Evolutionary conservation across 2,329 filamentous ascomycete genomes (phyloP).

Genomic region (Aspergillus pseudoterreus): DNA sequence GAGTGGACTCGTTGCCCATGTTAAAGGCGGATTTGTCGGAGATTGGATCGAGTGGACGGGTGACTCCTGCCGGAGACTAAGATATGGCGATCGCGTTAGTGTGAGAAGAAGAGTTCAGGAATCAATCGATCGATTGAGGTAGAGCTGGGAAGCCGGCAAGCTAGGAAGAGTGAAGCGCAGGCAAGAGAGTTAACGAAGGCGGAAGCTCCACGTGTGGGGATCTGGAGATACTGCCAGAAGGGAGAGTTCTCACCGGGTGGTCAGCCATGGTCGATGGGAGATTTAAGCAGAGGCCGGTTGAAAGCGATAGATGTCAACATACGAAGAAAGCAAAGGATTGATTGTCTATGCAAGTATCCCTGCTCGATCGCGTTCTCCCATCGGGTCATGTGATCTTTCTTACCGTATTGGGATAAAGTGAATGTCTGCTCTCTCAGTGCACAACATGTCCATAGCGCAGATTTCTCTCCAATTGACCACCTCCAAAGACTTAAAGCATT

Average conservation of each 20-base stretch:
- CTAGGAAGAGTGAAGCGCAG: background rate
- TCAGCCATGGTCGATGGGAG: background rate
- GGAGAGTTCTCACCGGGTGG: background rate
- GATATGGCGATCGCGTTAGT: background rate
- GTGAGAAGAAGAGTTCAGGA: background rate
- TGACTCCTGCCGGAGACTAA: background rate
- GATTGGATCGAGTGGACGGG: background rate
- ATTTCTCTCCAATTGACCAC: too few relatives aligned
- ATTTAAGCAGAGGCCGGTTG: too few relatives aligned
- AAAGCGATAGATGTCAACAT: too few relatives aligned
- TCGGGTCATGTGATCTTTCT: too few relatives aligned
- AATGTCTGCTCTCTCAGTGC: too few relatives aligned
- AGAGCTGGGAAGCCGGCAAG: background rate
- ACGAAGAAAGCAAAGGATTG: too few relatives aligned
- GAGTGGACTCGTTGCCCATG: conserved; percentile 18
- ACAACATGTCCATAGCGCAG: too few relatives aligned
- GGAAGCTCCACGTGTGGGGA: background rate
- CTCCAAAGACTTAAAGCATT: too few relatives aligned
- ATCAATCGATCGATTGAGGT: background rate
- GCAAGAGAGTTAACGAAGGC: background rate
- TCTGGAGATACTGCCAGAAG: background rate
- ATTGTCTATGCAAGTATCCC: too few relatives aligned
- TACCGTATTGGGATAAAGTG: too few relatives aligned
- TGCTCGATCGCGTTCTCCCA: too few relatives aligned
- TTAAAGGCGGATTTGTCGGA: conserved; percentile 7